Conservation (phyloP, 768 basidiomycete genomes). For the Xerocomellus amylosporus region DNA sequence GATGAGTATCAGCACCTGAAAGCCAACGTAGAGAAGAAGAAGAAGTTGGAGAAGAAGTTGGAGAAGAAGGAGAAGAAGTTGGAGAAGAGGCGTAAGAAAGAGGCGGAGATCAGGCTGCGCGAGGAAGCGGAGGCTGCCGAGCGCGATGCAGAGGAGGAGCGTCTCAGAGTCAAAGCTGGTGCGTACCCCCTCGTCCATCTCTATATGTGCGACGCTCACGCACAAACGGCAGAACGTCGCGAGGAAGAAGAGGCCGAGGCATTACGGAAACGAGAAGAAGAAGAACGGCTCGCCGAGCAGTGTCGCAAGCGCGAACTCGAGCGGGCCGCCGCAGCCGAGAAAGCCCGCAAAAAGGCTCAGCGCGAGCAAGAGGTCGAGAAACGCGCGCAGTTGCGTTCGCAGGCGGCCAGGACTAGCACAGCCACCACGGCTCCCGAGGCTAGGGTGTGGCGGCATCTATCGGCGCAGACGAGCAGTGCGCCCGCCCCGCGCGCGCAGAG, state of each 20-base stretch:
- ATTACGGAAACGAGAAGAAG: conserved; percentile 56
- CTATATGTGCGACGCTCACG: conserved; percentile 4
- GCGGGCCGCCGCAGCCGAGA: conserved; percentile 50
- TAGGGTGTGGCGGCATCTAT: conserved; percentile 17
- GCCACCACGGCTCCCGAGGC: conserved; percentile 23
- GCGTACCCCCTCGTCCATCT: conserved; percentile 16
- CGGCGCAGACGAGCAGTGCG: conserved; percentile 28
- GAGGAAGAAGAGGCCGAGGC: conserved; percentile 58
- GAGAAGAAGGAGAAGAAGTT: conserved; percentile 65
- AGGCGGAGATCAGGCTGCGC: conserved; percentile 38
- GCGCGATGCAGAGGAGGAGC: conserved; percentile 40
- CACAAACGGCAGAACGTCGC: conserved; percentile 39
- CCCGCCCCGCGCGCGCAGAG: conserved; percentile 53
- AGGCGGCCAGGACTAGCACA: conserved; percentile 21
- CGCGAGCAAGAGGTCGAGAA: conserved; percentile 70
- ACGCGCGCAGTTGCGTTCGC: conserved; percentile 38
- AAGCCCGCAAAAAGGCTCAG: conserved; percentile 56
- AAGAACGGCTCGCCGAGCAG: conserved; percentile 49
- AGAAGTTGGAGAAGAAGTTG: no score
- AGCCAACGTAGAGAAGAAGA: no score
- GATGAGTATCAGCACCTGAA: no score
- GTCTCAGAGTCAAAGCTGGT: conserved; percentile 51
- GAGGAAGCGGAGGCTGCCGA: conserved; percentile 25
- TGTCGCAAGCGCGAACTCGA: conserved; percentile 55
- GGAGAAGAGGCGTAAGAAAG: conserved; percentile 58